phyloP scores from a whole-genome alignment of 2,329 filamentous ascomycete species.

The Exophiala calicioides region DNA sequence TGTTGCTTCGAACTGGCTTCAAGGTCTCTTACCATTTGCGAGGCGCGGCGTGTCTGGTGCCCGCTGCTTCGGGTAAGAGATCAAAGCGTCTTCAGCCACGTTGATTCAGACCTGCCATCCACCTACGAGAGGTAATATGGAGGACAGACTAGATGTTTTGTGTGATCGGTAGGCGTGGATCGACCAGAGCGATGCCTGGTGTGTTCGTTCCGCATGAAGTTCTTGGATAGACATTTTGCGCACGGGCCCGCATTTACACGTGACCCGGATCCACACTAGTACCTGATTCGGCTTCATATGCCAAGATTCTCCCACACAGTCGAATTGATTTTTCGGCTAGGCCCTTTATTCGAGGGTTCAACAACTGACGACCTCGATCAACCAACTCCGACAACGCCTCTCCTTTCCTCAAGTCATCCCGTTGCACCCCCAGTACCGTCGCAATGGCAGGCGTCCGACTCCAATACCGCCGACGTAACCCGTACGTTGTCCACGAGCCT shows the following conservation, averaged over 20 bases:
- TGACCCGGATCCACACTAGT: slow-evolving; percentile 10
- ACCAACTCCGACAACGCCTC: slow-evolving; percentile 18
- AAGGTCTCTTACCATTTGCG: slow-evolving; percentile 30
- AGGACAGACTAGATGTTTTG: slow-evolving; percentile 2
- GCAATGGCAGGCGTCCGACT: slow-evolving; percentile 33
- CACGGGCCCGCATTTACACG: slow-evolving; percentile 5
- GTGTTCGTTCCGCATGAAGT: too few species aligned
- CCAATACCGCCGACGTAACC: slow-evolving; percentile 73
- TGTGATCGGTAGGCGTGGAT: slow-evolving; percentile 1
- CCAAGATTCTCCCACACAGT: slow-evolving; percentile 14
- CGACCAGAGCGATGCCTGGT: too few species aligned
- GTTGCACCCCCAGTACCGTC: slow-evolving; percentile 26
- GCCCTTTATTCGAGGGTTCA: background rate
- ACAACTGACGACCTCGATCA: too few species aligned
- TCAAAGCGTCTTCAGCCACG: slow-evolving; percentile 5
- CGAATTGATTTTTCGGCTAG: slow-evolving; percentile 4
- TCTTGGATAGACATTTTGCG: slow-evolving; percentile 9
- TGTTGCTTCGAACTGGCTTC: slow-evolving; percentile 11
- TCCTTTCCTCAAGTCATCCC: slow-evolving; percentile 7
- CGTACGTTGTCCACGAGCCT: slow-evolving; percentile 58
- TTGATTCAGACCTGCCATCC: slow-evolving; percentile 8
- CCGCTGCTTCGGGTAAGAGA: slow-evolving; percentile 16
- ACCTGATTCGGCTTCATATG: background rate
- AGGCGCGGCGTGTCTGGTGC: slow-evolving; percentile 5
- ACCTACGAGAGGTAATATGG: background rate